Percentiles rank a stretch among this genome's conserved stretches.
phyloP scores from a whole-genome alignment of 1,284 basidiomycete genomes.

The Caloboletus inedulis region DNA sequence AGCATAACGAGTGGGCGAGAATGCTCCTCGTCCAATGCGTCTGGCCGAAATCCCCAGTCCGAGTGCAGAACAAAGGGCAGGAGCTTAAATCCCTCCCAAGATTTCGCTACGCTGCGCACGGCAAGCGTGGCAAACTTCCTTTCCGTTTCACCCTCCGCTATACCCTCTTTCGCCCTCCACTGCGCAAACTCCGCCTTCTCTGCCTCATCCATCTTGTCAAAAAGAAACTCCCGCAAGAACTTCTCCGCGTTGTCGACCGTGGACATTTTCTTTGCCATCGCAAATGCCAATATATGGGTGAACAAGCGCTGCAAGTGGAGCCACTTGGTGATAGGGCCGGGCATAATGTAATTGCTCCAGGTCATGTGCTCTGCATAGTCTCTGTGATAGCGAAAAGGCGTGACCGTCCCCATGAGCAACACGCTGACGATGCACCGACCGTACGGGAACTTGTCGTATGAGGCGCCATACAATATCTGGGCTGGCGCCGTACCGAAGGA shows the following conservation, averaged over 20 bases:
- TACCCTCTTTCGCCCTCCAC: slow-evolving; percentile 42
- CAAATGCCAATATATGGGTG: slow-evolving; percentile 32
- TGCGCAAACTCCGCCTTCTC: slow-evolving; percentile 40
- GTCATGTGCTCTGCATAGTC: slow-evolving; percentile 44
- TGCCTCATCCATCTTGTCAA: slow-evolving; percentile 41
- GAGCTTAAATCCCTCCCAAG: slow-evolving; percentile 54
- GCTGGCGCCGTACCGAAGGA: slow-evolving; percentile 53
- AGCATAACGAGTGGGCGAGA: slow-evolving; percentile 44
- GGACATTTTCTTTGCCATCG: slow-evolving; percentile 37
- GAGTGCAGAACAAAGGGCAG: slow-evolving; percentile 44
- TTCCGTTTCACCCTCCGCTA: slow-evolving; percentile 43
- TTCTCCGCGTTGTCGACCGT: slow-evolving; percentile 40
- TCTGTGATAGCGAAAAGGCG: slow-evolving; percentile 46
- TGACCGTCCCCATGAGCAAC: slow-evolving; percentile 45
- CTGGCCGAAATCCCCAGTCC: slow-evolving; percentile 52
- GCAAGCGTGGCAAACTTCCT: slow-evolving; percentile 41
- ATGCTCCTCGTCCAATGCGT: slow-evolving; percentile 43
- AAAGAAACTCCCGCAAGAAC: slow-evolving; percentile 38
- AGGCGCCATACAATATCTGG: slow-evolving; percentile 54
- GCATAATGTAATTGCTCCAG: slow-evolving; percentile 44
- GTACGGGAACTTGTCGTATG: slow-evolving; percentile 49
- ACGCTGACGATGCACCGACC: slow-evolving; percentile 45
- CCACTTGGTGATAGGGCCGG: slow-evolving; percentile 44
- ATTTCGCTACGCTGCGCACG: slow-evolving; percentile 44
- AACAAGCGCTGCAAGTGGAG: slow-evolving; percentile 40